Evolutionary conservation across 495 filamentous ascomycete species (phyloP).

Genomic region (Articulospora tetracladia): DNA sequence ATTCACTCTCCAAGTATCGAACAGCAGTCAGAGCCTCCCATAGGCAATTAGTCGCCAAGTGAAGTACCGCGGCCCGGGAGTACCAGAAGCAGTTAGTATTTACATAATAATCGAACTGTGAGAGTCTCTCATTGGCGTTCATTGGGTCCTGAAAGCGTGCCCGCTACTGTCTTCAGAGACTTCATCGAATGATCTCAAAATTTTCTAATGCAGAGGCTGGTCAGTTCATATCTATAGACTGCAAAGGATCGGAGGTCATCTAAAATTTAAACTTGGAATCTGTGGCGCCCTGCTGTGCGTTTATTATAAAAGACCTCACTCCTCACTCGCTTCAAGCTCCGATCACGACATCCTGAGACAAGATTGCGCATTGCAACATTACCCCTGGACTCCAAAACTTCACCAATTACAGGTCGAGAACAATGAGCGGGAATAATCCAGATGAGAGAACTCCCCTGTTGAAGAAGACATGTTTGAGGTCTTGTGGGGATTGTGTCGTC

Average conservation of each 20-base stretch:
- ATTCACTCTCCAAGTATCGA: too few relatives aligned
- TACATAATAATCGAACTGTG: background rate
- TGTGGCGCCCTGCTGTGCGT: background rate
- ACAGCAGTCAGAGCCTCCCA: background rate
- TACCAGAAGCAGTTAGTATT: background rate
- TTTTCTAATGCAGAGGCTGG: background rate
- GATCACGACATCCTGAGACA: slow-evolving; percentile 6
- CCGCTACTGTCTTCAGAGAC: background rate
- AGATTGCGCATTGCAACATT: background rate
- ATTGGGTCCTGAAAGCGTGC: background rate
- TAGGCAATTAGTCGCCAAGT: background rate
- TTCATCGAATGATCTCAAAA: background rate
- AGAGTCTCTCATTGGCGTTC: background rate
- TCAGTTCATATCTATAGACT: background rate
- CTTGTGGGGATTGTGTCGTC: background rate
- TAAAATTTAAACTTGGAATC: background rate
- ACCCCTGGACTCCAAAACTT: background rate
- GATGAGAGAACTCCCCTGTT: slow-evolving; percentile 3
- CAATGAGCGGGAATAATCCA: background rate
- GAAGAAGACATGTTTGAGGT: background rate
- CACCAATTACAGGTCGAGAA: background rate
- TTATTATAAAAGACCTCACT: background rate
- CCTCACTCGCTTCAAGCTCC: background rate
- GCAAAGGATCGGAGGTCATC: background rate
- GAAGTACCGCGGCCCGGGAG: background rate